Conservation (phyloP, 2,329 filamentous ascomycete species). For the Akanthomyces lecanii region DNA sequence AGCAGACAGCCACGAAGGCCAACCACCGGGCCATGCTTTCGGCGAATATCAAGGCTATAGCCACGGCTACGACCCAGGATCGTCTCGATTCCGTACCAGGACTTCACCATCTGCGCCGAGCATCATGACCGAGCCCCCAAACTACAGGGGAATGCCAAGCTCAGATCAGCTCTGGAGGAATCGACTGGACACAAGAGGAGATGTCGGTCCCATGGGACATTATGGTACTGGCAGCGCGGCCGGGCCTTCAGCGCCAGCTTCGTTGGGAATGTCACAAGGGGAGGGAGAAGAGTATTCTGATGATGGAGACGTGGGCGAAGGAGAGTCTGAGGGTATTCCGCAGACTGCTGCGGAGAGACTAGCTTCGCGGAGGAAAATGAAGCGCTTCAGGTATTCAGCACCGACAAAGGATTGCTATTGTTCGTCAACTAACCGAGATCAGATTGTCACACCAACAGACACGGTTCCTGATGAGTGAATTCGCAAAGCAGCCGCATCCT, state of each 20-base stretch:
- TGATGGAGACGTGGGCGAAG: conserved; percentile 14
- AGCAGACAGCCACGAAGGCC: not conserved
- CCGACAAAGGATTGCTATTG: not conserved
- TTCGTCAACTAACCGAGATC: conserved; percentile 8
- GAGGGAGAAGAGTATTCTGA: conserved; percentile 14
- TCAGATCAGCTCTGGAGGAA: conserved; percentile 11
- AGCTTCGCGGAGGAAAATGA: conserved; percentile 63
- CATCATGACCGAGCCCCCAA: conserved; percentile 6
- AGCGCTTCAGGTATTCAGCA: conserved; percentile 64
- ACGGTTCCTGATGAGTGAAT: conserved; percentile 96
- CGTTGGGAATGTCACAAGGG: conserved; percentile 2
- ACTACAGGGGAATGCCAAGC: not conserved
- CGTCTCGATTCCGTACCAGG: conserved; percentile 13
- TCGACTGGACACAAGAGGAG: conserved; percentile 1
- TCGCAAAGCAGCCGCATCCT: conserved; percentile 88
- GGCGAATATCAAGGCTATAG: conserved; percentile 10
- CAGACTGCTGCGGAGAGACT: conserved; percentile 55
- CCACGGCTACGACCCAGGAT: conserved; percentile 6
- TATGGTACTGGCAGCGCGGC: not conserved
- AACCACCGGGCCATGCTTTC: not conserved
- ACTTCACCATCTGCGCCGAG: conserved; percentile 14
- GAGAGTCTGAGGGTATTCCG: conserved; percentile 7
- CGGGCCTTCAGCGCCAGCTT: not conserved
- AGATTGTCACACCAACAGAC: conserved; percentile 95
- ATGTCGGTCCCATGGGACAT: not conserved